phyloP scores from a whole-genome alignment of 208 protist genomes.

The Angomonas ambiguus region DNA sequence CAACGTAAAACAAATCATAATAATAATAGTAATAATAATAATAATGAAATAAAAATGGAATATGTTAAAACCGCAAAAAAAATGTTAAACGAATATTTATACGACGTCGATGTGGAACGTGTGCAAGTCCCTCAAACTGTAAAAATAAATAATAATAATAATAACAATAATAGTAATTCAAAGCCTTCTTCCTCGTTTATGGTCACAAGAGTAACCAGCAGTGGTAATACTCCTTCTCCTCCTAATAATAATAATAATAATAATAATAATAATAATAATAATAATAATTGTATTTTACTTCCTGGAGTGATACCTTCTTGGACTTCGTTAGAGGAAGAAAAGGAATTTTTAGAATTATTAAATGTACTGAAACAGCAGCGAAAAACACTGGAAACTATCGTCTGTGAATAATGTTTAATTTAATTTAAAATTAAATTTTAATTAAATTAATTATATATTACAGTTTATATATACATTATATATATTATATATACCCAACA shows the following conservation, averaged over 20 bases:
- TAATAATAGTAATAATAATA: constrained; percentile 3
- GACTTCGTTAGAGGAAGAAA: not conserved
- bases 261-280: constrained; percentile 2
- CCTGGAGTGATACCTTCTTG: constrained; percentile 3
- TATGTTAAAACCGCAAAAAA: not conserved
- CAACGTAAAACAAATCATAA: constrained; percentile 8
- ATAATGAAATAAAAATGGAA: not conserved
- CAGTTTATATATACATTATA: no score
- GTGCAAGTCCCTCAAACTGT: not conserved
- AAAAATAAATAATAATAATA: not conserved
- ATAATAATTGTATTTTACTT: not conserved
- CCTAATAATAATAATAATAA: not conserved
- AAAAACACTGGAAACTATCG: not conserved
- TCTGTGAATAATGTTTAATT: no score
- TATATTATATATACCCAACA: not conserved
- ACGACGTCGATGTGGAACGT: not conserved
- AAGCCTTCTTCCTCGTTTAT: not conserved
- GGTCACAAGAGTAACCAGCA: not conserved
- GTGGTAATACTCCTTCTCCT: no score
- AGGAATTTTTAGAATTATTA: not conserved
- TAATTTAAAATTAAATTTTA: no score
- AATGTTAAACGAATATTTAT: not conserved
- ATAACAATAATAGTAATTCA: not conserved
- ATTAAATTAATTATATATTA: no score
- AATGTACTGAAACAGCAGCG: not conserved